These are phyloP conservation scores for Populus simonii DNA, from an alignment of 345 rosid species.

Conservation along the genomic window DNA sequence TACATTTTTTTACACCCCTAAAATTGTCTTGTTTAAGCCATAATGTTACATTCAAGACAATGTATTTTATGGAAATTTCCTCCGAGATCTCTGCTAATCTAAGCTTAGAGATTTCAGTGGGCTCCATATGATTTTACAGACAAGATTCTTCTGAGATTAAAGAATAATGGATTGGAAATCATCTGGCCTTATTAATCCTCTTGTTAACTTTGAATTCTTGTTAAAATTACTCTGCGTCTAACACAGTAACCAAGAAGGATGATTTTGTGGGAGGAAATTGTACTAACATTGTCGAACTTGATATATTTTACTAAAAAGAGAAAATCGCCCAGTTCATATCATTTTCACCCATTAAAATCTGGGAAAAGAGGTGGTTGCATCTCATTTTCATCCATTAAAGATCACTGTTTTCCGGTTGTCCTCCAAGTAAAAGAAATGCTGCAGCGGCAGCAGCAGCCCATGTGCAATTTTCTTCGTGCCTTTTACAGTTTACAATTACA, in stretches of 20 bases:
- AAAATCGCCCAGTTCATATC: neutral
- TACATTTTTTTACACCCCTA: constrained; percentile 1
- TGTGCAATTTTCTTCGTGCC: neutral
- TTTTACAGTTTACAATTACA: neutral
- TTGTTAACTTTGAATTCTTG: neutral
- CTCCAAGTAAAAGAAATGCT: neutral
- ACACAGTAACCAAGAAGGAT: neutral
- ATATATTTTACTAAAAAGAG: neutral
- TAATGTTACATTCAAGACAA: neutral
- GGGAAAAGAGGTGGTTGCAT: constrained; percentile 22
- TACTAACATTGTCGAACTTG: neutral
- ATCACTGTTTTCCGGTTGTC: neutral
- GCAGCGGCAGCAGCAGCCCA: neutral
- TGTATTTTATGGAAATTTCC: neutral
- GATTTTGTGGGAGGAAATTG: neutral
- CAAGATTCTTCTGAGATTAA: neutral
- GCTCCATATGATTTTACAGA: neutral
- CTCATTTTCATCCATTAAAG: constrained; percentile 17
- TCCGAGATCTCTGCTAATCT: neutral
- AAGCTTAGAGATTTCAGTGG: neutral
- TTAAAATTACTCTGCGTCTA: neutral
- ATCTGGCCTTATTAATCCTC: neutral
- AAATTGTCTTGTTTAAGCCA: neutral
- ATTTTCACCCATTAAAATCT: constrained; percentile 21
- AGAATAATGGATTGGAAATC: neutral